A percentile compares a stretch with the other conserved stretches of the same genome.
These are phyloP conservation scores for Sideroxylon spinosum DNA, from an alignment of 179 eudicot species.

Conservation along the genomic window DNA sequence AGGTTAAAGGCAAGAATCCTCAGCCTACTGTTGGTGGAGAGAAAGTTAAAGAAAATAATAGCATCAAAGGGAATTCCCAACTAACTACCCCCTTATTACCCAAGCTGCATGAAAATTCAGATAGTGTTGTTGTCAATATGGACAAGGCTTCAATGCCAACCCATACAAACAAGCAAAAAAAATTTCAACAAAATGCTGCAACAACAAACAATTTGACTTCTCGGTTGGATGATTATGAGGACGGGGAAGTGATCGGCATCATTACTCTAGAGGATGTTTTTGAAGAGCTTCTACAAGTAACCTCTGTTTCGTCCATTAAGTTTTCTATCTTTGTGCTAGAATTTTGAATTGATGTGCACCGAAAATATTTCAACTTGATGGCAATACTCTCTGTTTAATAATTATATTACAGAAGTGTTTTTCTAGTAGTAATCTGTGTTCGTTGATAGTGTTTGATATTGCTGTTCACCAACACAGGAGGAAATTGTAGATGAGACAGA, in stretches of 20 bases:
- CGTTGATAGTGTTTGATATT: constrained; percentile 7
- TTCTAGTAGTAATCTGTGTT: neutral
- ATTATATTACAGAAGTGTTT: neutral
- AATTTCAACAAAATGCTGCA: constrained; percentile 21
- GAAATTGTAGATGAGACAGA: constrained; percentile 97
- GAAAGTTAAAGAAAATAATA: constrained; percentile 23
- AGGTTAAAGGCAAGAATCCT: constrained; percentile 41
- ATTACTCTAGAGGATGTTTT: constrained; percentile 89
- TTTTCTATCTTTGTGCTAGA: neutral
- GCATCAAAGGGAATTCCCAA: constrained; percentile 25
- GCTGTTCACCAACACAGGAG: constrained; percentile 47
- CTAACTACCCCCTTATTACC: constrained; percentile 48
- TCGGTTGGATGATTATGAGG: constrained; percentile 55
- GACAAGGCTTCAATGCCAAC: constrained; percentile 28
- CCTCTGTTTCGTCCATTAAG: constrained; percentile 5
- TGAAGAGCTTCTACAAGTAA: constrained; percentile 89
- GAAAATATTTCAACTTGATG: neutral
- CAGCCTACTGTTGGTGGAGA: constrained; percentile 27
- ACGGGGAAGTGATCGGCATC: constrained; percentile 82
- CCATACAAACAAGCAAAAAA: constrained; percentile 20
- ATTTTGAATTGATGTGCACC: constrained; percentile 2
- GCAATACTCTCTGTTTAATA: neutral
- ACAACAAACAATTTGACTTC: constrained; percentile 17
- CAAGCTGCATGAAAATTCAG: constrained; percentile 34
- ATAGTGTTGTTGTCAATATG: constrained; percentile 39